These are phyloP conservation scores for Nakazawaea ambrosiae DNA, from an alignment of 805 yeast genomes.

Conservation along the genomic window DNA sequence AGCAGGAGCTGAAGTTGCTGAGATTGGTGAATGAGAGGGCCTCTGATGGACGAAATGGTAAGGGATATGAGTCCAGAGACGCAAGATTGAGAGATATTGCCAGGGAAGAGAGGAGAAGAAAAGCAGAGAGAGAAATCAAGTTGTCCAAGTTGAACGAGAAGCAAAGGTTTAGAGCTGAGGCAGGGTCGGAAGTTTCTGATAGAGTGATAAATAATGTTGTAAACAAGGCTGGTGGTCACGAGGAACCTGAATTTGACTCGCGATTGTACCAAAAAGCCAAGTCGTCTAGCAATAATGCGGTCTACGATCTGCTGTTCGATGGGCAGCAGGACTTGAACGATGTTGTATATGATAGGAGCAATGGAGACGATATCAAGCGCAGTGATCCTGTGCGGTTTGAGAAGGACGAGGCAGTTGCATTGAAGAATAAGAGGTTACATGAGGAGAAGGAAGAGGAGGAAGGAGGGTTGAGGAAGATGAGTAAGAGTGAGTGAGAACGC, in stretches of 20 bases:
- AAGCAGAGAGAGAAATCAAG: conserved; percentile 40
- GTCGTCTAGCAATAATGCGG: background rate
- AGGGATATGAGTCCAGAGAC: conserved; percentile 13
- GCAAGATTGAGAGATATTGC: conserved; percentile 29
- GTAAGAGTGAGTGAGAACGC: no score
- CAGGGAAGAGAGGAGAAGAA: conserved; percentile 36
- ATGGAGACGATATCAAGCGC: conserved; percentile 16
- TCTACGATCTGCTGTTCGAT: background rate
- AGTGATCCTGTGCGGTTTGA: conserved; percentile 38
- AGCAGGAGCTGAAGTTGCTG: conserved; percentile 44
- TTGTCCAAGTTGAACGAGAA: conserved; percentile 37
- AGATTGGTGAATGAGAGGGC: conserved; percentile 41
- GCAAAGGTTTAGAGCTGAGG: conserved; percentile 31
- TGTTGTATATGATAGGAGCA: conserved; percentile 13
- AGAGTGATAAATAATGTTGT: conserved; percentile 26
- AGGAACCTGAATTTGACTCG: conserved; percentile 49
- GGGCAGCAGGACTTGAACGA: background rate
- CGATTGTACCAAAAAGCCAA: conserved; percentile 44
- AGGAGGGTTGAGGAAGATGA: no score
- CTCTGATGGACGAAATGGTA: conserved; percentile 10
- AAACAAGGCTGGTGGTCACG: conserved; percentile 13
- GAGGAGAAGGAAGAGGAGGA: no score
- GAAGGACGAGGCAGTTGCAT: conserved; percentile 2
- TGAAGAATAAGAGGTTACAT: conserved; percentile 12
- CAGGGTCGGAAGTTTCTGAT: conserved; percentile 51